phyloP scores from a whole-genome alignment of 164 flowering plant genomes.

The Dillenia turbinata region DNA sequence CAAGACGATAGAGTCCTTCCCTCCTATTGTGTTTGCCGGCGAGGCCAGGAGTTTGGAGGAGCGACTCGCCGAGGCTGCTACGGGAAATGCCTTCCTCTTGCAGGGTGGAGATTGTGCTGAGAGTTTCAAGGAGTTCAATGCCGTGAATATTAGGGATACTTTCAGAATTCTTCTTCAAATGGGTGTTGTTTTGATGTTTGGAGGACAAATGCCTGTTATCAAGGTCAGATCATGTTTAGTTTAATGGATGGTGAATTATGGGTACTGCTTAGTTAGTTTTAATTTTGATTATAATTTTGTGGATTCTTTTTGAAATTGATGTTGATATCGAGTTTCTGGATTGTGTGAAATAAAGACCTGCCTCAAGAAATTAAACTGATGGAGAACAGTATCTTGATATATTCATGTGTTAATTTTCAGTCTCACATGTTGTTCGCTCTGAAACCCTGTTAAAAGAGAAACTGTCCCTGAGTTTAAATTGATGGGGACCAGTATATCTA shows the following conservation, averaged over 20 bases:
- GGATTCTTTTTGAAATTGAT: neutral
- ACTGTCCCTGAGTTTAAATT: too few relatives aligned
- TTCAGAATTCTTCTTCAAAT: conserved; percentile 82
- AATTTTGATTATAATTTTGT: neutral
- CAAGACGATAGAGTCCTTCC: conserved; percentile 61
- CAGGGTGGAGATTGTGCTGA: conserved; percentile 96
- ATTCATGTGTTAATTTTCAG: too few relatives aligned
- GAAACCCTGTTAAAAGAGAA: too few relatives aligned
- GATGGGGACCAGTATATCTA: too few relatives aligned
- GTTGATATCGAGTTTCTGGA: neutral
- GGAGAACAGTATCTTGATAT: too few relatives aligned
- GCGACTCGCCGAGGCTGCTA: conserved; percentile 66
- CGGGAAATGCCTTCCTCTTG: conserved; percentile 74
- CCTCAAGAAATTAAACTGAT: too few relatives aligned
- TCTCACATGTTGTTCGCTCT: too few relatives aligned
- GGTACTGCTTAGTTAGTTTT: neutral
- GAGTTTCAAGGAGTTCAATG: conserved; percentile 91
- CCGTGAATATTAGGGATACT: conserved; percentile 81
- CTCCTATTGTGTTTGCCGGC: conserved; percentile 89
- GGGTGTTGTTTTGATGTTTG: conserved; percentile 86
- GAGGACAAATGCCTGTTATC: conserved; percentile 82
- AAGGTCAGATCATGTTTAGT: conserved; percentile 38
- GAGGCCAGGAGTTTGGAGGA: conserved; percentile 84
- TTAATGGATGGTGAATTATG: neutral
- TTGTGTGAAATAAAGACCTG: too few relatives aligned